Evolutionary conservation across 768 basidiomycete genomes (phyloP).

Genomic region (Macrolepiota fuliginosa): DNA sequence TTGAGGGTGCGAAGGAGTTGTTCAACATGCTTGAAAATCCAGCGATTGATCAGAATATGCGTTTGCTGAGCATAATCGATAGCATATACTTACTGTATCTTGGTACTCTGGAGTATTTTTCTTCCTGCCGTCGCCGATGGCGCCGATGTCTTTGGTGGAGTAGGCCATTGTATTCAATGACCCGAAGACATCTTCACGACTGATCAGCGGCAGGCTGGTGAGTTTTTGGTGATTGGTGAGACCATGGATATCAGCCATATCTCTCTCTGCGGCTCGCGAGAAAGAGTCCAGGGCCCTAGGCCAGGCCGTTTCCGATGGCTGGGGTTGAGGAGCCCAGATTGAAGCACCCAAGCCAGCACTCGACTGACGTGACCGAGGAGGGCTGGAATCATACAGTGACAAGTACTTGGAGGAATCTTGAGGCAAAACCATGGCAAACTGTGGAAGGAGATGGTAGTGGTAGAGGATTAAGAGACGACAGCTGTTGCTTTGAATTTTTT

Average conservation of each 20-base stretch:
- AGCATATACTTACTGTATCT: slow-evolving; percentile 41
- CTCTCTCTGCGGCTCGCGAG: slow-evolving; percentile 46
- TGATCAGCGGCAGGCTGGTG: slow-evolving; percentile 28
- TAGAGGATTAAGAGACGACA: slow-evolving; percentile 38
- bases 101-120: slow-evolving; percentile 55
- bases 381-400: slow-evolving; percentile 39
- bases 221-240: slow-evolving; percentile 15
- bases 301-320: slow-evolving; percentile 65
- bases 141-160: slow-evolving; percentile 52
- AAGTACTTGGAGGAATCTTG: slow-evolving; percentile 31
- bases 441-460: slow-evolving; percentile 34
- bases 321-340: slow-evolving; percentile 84
- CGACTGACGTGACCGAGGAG: slow-evolving; percentile 35
- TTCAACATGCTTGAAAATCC: slow-evolving; percentile 61
- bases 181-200: slow-evolving; percentile 67
- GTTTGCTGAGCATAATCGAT: slow-evolving; percentile 15
- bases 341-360: slow-evolving; percentile 45
- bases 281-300: slow-evolving; percentile 64
- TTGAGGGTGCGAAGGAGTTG: slow-evolving; percentile 78
- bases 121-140: slow-evolving; percentile 80
- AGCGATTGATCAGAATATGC: slow-evolving; percentile 21
- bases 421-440: slow-evolving; percentile 29
- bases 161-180: slow-evolving; percentile 35
- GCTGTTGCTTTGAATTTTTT: slow-evolving; percentile 27
- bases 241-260: slow-evolving; percentile 25